These are phyloP conservation scores for Postia placenta DNA, from an alignment of 768 basidiomycete genomes.

Conservation along the genomic window DNA sequence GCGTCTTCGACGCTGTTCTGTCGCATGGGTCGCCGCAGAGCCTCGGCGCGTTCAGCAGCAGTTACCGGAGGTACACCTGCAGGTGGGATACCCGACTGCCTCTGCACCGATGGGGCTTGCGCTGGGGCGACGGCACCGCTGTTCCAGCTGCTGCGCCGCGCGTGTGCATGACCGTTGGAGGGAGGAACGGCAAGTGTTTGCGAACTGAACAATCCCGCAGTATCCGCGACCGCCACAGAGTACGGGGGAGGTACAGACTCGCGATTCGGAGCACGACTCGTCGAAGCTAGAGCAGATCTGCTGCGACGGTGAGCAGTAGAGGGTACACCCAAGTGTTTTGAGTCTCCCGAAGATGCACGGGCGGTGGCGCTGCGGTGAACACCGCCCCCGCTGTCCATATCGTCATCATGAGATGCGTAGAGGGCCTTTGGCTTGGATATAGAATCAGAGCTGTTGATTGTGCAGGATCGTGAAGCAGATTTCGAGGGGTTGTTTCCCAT, in stretches of 20 bases:
- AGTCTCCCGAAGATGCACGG: neutral
- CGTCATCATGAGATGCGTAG: neutral
- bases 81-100: neutral
- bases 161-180: neutral
- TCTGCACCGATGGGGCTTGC: neutral
- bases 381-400: conserved; percentile 3
- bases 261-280: conserved; percentile 4
- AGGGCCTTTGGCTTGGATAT: conserved; percentile 10
- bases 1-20: conserved; percentile 17
- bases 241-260: conserved; percentile 14
- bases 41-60: conserved; percentile 5
- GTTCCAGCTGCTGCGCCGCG: neutral
- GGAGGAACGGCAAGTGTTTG: neutral
- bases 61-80: neutral
- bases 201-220: neutral
- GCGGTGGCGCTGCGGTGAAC: conserved; percentile 9
- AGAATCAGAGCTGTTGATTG: conserved; percentile 4
- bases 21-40: conserved; percentile 12
- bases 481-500: conserved; percentile 16
- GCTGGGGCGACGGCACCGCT: conserved; percentile 1
- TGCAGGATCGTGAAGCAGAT: conserved; percentile 4
- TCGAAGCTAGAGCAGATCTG: conserved; percentile 10
- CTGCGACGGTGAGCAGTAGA: conserved; percentile 7
- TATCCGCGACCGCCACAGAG: conserved; percentile 9
- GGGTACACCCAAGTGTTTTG: conserved; percentile 2